A percentile compares a stretch with the other conserved stretches of the same genome.
Conservation (phyloP, 2,329 filamentous ascomycete genomes). For the Myriangium duriaei region DNA sequence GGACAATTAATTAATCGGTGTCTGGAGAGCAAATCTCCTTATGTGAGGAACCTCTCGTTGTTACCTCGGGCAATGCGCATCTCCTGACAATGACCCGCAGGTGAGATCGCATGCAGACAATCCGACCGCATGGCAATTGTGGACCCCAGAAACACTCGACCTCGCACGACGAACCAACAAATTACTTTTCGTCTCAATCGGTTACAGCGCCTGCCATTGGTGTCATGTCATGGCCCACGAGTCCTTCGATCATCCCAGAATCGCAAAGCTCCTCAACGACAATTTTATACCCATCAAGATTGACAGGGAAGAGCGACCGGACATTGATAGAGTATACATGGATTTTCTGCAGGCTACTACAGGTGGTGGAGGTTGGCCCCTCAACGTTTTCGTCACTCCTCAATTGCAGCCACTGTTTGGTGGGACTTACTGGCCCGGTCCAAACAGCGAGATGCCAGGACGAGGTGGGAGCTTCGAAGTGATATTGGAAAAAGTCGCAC, state of each 20-base stretch:
- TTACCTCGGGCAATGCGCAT: too few relatives aligned
- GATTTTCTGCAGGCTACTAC: conserved; percentile 94
- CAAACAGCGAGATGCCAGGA: conserved; percentile 42
- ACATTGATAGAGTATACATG: conserved; percentile 95
- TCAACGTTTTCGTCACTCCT: conserved; percentile 94
- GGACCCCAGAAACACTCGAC: conserved; percentile 63
- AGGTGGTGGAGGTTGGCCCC: conserved; percentile 80
- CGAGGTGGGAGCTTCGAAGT: conserved; percentile 66
- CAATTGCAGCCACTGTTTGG: conserved; percentile 90
- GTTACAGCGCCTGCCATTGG: conserved; percentile 91
- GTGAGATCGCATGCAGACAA: conserved; percentile 66
- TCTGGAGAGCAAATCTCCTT: conserved; percentile 51
- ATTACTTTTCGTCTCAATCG: conserved; percentile 85
- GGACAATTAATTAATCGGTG: conserved; percentile 49
- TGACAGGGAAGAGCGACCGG: conserved; percentile 85
- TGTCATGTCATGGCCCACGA: conserved; percentile 84
- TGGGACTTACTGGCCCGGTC: conserved; percentile 88
- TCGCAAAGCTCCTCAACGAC: conserved; percentile 71
- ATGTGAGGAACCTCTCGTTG: conserved; percentile 48
- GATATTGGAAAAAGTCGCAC: conserved; percentile 64
- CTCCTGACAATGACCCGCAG: conserved; percentile 22
- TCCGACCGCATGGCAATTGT: conserved; percentile 82
- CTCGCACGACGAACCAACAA: conserved; percentile 73
- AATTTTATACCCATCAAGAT: conserved; percentile 85
- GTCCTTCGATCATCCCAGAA: conserved; percentile 71